Percentiles rank a stretch among this genome's conserved stretches.
phyloP scores from a whole-genome alignment of 768 basidiomycete species.

The Calocera viscosa region DNA sequence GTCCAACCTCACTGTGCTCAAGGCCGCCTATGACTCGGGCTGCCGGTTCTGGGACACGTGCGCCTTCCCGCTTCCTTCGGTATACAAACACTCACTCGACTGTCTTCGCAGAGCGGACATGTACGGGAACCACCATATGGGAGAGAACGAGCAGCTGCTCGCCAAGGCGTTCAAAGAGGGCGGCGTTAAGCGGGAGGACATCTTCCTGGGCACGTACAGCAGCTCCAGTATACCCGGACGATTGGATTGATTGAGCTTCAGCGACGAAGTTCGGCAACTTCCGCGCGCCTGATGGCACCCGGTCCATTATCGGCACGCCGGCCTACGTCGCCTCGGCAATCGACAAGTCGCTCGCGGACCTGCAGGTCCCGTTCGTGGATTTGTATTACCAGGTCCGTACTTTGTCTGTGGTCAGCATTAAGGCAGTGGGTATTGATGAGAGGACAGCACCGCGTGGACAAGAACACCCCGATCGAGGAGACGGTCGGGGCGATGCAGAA shows the following conservation, averaged over 20 bases:
- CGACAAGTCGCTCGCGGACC: neutral
- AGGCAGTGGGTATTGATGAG: neutral
- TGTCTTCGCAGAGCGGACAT: neutral
- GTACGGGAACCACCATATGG: neutral
- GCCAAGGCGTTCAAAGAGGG: neutral
- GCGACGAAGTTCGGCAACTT: neutral
- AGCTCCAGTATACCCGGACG: neutral
- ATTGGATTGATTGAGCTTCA: neutral
- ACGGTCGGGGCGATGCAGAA: constrained; percentile 21
- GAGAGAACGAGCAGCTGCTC: neutral
- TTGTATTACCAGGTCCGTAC: neutral
- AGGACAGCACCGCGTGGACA: constrained; percentile 11
- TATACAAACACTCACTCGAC: neutral
- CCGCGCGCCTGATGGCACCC: neutral
- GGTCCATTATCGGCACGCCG: neutral
- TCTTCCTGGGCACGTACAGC: neutral
- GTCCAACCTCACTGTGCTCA: neutral
- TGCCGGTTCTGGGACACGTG: constrained; percentile 1
- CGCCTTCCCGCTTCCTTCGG: neutral
- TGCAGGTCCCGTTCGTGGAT: neutral
- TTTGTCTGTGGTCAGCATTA: too few species aligned
- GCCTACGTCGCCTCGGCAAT: neutral
- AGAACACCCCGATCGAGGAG: constrained; percentile 19
- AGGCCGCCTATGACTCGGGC: neutral
- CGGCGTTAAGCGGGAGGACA: neutral